Evolutionary conservation across 2,329 filamentous ascomycete genomes (phyloP), one percentile per base, ranked within the genome.

Genomic region (Pseudopyrenochaeta lycopersici): DNA sequence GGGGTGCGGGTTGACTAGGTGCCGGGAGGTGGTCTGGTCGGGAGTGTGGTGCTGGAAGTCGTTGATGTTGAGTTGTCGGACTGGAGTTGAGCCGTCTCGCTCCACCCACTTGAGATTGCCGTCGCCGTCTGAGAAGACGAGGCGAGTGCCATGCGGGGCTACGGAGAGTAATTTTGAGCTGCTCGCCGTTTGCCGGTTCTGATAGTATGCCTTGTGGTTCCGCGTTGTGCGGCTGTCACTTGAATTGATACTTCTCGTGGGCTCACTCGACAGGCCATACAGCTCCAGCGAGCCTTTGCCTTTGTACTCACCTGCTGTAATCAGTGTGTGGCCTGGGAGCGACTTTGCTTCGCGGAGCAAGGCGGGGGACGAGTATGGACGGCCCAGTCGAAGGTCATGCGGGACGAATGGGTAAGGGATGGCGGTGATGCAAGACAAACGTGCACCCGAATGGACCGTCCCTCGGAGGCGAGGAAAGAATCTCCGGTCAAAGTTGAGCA

Each of bases 21-120:
- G 36, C 21, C 21, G 36, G 5, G 35, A 21, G 18, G 9, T 33
- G 48, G 7, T 27, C 35, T 5, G n/a, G 23, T 17, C 14, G 2
- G 35, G 41, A 14, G 21, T 21, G n/a, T 31, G 9, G 17, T 31
- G 51, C 29, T 54, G 51, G 7, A 63, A 40, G 10, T 78, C 75
- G 52, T 87, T 87, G 68, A 88, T 82, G 59, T 86, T 87, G 72
- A 83, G 83, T 0, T 78, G 77, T 12, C 85, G 78, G 4, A 87
- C 80, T 21, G 81, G 77, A 7, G 80, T 80, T 32, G 77, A 78
- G 0, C 90, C 92, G 68, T 97, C 92, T 31, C 93, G 83, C 75
- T 98, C 94, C 39, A 96, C 86, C 93, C 94, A 98, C 72, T 92
- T 94, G 58, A 98, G 75, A 45, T 89, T 87, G 0, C 94, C 94